These are phyloP conservation scores for Phycomyces blakesleeanus DNA, from an alignment of 192 early-diverging fungal species.

Conservation along the genomic window DNA sequence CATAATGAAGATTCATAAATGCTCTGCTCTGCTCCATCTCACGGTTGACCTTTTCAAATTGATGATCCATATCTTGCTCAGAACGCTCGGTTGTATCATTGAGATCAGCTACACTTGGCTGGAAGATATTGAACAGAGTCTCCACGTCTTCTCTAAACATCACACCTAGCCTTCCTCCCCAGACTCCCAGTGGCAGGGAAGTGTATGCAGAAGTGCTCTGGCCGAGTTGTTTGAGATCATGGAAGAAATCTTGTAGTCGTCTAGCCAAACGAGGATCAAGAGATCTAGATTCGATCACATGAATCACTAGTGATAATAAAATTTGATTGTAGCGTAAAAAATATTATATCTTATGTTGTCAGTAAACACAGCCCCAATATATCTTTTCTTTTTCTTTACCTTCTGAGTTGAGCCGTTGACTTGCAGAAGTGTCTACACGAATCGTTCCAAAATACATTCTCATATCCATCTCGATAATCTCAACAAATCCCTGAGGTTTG, in stretches of 20 bases:
- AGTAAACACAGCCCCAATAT: too few relatives aligned
- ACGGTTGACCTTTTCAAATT: slow-evolving; percentile 4
- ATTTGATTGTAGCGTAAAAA: too few relatives aligned
- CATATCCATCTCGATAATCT: slow-evolving; percentile 32
- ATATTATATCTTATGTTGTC: too few relatives aligned
- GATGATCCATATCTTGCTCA: slow-evolving; percentile 1
- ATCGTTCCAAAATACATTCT: slow-evolving; percentile 15
- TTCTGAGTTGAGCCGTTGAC: slow-evolving; percentile 13
- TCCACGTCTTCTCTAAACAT: slow-evolving; percentile 26
- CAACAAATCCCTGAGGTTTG: slow-evolving; percentile 26
- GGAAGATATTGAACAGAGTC: slow-evolving; percentile 10
- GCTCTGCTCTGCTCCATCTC: slow-evolving; percentile 11
- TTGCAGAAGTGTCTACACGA: not conserved
- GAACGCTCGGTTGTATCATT: slow-evolving; percentile 2
- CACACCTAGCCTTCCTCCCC: slow-evolving; percentile 29
- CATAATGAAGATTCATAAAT: slow-evolving; percentile 27
- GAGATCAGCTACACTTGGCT: not conserved
- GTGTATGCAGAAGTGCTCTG: not conserved
- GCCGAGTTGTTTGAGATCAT: not conserved
- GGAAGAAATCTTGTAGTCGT: slow-evolving; percentile 8
- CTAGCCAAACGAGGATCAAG: slow-evolving; percentile 13
- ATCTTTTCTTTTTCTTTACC: too few relatives aligned
- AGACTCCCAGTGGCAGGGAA: slow-evolving; percentile 26
- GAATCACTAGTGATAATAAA: slow-evolving; percentile 5
- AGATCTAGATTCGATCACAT: slow-evolving; percentile 13